These are phyloP conservation scores for Pseudevernia furfuracea DNA, from an alignment of 495 filamentous ascomycete species.

Conservation along the genomic window DNA sequence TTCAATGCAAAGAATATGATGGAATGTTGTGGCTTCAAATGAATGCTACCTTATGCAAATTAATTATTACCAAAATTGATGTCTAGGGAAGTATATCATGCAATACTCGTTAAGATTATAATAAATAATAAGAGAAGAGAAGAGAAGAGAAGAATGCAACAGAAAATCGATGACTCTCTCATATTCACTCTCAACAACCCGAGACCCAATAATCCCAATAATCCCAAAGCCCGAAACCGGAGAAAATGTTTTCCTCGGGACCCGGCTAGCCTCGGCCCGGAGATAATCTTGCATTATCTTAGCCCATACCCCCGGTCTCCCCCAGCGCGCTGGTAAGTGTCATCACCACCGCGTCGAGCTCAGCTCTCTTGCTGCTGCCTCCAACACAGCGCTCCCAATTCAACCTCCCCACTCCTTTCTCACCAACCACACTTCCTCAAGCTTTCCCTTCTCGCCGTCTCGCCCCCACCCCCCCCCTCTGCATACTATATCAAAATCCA, in stretches of 20 bases:
- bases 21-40: not conserved
- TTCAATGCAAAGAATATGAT: not conserved
- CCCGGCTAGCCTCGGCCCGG: not conserved
- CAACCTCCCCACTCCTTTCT: not conserved
- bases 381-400: not conserved
- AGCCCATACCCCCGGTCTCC: not conserved
- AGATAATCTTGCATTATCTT: constrained; percentile 4
- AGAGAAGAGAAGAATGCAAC: not conserved
- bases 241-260: not conserved
- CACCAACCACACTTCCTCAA: not conserved
- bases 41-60: no score
- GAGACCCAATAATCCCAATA: no score
- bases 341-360: not conserved
- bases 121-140: no score
- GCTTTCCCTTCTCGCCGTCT: not conserved
- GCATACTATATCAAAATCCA: not conserved
- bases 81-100: no score
- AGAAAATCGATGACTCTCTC: constrained; percentile 14
- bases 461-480: no score
- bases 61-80: no score
- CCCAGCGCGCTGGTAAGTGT: not conserved
- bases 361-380: not conserved
- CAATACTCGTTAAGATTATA: no score
- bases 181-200: no score
- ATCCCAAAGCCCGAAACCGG: constrained; percentile 8